Evolutionary conservation across 2,329 filamentous ascomycete genomes (phyloP).

Genomic region (Aspergillus sp.): DNA sequence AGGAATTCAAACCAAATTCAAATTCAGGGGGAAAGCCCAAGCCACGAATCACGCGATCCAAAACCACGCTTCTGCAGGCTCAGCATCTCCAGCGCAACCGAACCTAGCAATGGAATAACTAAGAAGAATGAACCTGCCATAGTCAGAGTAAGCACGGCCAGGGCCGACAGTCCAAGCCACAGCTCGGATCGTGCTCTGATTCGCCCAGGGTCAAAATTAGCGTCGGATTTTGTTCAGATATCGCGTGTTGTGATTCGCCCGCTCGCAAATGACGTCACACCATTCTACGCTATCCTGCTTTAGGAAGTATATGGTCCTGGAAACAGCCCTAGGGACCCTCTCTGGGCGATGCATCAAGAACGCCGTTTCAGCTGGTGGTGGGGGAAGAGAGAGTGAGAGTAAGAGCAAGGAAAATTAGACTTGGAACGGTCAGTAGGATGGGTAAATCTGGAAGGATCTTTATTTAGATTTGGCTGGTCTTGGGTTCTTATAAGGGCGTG

Average conservation of each 20-base stretch:
- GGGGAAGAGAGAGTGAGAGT: not conserved
- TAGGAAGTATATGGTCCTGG: not conserved
- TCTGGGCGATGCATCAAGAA: not conserved
- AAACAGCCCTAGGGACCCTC: not conserved
- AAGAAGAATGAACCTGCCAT: too few relatives aligned
- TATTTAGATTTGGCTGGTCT: not conserved
- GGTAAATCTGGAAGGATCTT: not conserved
- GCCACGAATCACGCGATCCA: too few relatives aligned
- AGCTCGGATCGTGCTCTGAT: not conserved
- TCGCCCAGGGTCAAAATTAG: not conserved
- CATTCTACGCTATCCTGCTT: not conserved
- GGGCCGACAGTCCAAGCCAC: not conserved
- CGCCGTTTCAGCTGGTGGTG: too few relatives aligned
- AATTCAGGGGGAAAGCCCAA: too few relatives aligned
- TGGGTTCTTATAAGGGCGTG: not conserved
- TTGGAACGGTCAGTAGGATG: too few relatives aligned
- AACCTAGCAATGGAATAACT: too few relatives aligned
- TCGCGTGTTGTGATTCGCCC: conserved; percentile 2
- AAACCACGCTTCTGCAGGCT: too few relatives aligned
- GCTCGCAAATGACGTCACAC: conserved; percentile 11
- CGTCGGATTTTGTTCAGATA: too few relatives aligned
- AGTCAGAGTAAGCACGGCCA: too few relatives aligned
- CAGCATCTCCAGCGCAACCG: too few relatives aligned
- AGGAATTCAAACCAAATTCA: too few relatives aligned
- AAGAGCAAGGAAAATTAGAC: not conserved